Base-by-base conservation (phyloP, 2,329 filamentous ascomycete genomes). In the Fusarium humuli region DNA sequence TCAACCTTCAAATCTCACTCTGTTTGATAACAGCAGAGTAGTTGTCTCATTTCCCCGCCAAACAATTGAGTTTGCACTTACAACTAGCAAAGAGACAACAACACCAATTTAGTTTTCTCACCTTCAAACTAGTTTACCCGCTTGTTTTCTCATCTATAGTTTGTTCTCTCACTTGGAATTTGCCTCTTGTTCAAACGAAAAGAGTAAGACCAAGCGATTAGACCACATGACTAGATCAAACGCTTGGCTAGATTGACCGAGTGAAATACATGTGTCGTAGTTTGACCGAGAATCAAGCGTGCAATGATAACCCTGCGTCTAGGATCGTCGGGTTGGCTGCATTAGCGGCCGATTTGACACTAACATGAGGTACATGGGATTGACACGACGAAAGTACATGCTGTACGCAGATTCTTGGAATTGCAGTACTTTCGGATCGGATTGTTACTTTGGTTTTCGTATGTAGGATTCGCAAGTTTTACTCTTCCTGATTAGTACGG, bases 321-420 rank as follows among this genome's bases (percentile, higher is more conserved):
- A 34, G 14, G 62, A 48, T 65, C 45, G 6, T 48, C 67, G 57
- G 67, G 41, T 18, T 49, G 37, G 49, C 41, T 70, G 67, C 67
- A 71, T 71, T 70, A 71, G 67, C 60, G 67, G 63, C 67, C 54
- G 67, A 60, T 58, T 56, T 25, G 32, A 59, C 62, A 55, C 65
- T 53, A 65, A 44, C 30, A 37, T 40, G 23, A 46, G 49, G 53
- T 50, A 47, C 55, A 54, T 50, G 34, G 34, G 0, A 37, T 37
- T 37, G 1, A 18, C 6, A 34, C 32, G 16, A 34, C 29, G 7
- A 30, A 30, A 5, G 29, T 30, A 30, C 29, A 37, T 37, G 34
- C 1, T 11, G 34, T n/a, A 4, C 34, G 5, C 16, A 9, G 32
- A 11, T 37, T n/a, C 5, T n/a, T 2, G 32, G 12, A 37, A 37